These are phyloP conservation scores for Populus tremula DNA, from an alignment of 345 rosid species.

Conservation along the genomic window DNA sequence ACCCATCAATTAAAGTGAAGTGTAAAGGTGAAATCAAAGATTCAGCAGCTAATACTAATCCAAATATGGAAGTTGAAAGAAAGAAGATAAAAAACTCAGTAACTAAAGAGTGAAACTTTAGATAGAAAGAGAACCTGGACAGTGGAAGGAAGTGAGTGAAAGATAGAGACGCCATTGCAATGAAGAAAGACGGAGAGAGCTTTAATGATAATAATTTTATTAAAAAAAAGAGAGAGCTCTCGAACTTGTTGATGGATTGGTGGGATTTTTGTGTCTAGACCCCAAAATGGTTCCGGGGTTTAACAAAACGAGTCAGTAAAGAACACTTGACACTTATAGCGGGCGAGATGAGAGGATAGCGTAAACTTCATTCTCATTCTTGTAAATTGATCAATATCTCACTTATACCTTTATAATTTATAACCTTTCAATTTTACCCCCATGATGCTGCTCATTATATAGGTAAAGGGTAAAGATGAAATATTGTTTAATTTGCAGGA, in stretches of 20 bases:
- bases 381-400: too few species aligned
- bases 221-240: neutral
- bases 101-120: constrained; percentile 7
- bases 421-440: too few species aligned
- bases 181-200: too few species aligned
- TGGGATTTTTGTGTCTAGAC: neutral
- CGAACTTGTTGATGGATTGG: neutral
- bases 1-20: neutral
- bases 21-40: neutral
- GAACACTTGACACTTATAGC: neutral
- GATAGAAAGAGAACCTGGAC: constrained; percentile 55
- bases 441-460: too few species aligned
- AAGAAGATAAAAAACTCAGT: constrained; percentile 4
- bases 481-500: too few species aligned
- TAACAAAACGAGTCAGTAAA: neutral
- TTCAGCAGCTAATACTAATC: neutral
- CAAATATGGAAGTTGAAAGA: neutral
- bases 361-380: neutral
- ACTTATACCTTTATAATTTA: too few species aligned
- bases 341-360: neutral
- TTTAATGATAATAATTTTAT: too few species aligned
- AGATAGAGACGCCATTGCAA: constrained; percentile 60
- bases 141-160: constrained; percentile 51
- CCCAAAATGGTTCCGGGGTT: neutral
- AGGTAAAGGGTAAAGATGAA: too few species aligned